Evolutionary conservation across 768 basidiomycete species (phyloP).

Genomic region (Mycena albidolilacea): DNA sequence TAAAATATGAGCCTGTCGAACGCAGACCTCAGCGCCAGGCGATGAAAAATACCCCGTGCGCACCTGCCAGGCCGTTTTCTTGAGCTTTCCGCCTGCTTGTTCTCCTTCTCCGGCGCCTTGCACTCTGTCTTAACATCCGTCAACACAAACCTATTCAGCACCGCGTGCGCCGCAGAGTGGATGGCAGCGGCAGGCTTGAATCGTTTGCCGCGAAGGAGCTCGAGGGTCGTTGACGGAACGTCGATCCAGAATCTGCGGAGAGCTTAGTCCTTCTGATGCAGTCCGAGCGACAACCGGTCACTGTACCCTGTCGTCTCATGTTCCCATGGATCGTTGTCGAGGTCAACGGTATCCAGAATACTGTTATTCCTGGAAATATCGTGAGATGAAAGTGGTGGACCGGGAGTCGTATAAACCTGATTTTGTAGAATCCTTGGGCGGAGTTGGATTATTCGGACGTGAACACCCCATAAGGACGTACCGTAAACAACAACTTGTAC

Average conservation of each 20-base stretch:
- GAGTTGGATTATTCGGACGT: not conserved
- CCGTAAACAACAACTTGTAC: conserved; percentile 83
- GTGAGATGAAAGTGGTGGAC: conserved; percentile 9
- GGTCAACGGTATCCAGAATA: conserved; percentile 83
- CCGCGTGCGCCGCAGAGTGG: conserved; percentile 88
- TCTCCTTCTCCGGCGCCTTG: conserved; percentile 84
- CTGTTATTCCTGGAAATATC: conserved; percentile 60
- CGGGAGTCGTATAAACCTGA: conserved; percentile 60
- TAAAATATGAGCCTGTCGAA: conserved; percentile 82
- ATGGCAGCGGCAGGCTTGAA: conserved; percentile 85
- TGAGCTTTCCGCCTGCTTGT: conserved; percentile 62
- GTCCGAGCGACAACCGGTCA: not conserved
- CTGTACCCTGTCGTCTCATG: conserved; percentile 75
- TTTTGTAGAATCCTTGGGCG: conserved; percentile 81
- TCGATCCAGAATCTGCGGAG: conserved; percentile 65
- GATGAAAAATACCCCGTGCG: conserved; percentile 9
- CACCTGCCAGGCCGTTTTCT: conserved; percentile 82
- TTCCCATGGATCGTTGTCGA: conserved; percentile 85
- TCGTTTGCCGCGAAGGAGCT: conserved; percentile 63
- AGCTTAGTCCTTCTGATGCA: conserved; percentile 54
- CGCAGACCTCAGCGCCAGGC: conserved; percentile 6
- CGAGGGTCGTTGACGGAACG: conserved; percentile 61
- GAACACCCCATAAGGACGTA: conserved; percentile 47
- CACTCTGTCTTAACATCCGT: conserved; percentile 87
- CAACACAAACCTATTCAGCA: conserved; percentile 83